Conservation (phyloP, 1,284 basidiomycete species). For the Testicularia cyperi region DNA sequence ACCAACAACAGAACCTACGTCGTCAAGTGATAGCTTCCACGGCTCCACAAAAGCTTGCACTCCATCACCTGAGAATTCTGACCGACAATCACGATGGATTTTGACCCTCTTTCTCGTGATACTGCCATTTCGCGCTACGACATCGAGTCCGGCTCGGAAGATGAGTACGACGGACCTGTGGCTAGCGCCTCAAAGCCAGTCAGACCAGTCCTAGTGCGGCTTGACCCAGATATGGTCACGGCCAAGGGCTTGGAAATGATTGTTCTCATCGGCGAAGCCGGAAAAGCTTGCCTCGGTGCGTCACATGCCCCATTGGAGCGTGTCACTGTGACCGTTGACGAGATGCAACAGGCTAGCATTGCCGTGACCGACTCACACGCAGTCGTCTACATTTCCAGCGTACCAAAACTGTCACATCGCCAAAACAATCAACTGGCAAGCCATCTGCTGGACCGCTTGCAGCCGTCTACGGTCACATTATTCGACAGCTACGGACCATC, state of each 20-base stretch:
- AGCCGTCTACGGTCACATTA: slow-evolving; percentile 18
- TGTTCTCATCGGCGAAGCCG: slow-evolving; percentile 14
- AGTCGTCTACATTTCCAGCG: background rate
- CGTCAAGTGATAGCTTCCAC: too few relatives aligned
- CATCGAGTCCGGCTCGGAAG: slow-evolving; percentile 33
- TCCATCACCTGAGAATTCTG: too few relatives aligned
- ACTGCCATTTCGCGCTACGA: slow-evolving; percentile 23
- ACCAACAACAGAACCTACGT: too few relatives aligned
- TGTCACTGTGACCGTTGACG: slow-evolving; percentile 2
- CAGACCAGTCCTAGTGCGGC: too few relatives aligned
- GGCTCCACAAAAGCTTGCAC: too few relatives aligned
- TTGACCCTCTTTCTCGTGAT: slow-evolving; percentile 25
- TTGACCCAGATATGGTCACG: too few relatives aligned
- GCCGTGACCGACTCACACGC: background rate
- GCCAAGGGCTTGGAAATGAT: slow-evolving; percentile 8
- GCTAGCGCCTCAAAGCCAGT: too few relatives aligned
- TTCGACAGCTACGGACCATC: slow-evolving; percentile 27
- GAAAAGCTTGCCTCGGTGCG: slow-evolving; percentile 1
- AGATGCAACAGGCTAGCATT: slow-evolving; percentile 15
- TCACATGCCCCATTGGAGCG: slow-evolving; percentile 3
- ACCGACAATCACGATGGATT: slow-evolving; percentile 28
- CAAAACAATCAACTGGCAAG: slow-evolving; percentile 9
- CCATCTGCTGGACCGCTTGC: slow-evolving; percentile 5
- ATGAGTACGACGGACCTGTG: slow-evolving; percentile 29
- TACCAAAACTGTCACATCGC: background rate